These are phyloP conservation scores for Gnetum montanum DNA, from an alignment of 75 land plant genomes.

Conservation along the genomic window DNA sequence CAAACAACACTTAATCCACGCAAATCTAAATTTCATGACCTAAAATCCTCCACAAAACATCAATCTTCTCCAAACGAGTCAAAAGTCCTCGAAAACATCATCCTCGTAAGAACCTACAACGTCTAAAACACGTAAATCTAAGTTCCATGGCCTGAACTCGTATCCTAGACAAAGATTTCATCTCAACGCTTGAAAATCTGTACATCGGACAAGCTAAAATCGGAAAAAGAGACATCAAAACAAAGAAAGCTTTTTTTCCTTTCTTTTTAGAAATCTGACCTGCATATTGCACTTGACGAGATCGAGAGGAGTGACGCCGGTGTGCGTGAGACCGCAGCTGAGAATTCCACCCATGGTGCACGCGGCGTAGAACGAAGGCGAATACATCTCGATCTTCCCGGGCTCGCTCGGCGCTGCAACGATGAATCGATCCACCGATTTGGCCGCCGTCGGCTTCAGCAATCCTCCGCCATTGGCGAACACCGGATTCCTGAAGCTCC, in stretches of 20 bases:
- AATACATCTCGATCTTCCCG: conserved; percentile 49
- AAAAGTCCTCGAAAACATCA: no score
- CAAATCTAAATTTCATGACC: no score
- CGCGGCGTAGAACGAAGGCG: conserved; percentile 72
- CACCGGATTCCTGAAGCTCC: not conserved
- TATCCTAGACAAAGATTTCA: not conserved
- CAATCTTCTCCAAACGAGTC: no score
- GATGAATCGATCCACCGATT: conserved; percentile 9
- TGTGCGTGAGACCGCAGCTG: conserved; percentile 90
- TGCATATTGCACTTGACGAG: conserved; percentile 97
- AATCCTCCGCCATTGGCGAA: not conserved
- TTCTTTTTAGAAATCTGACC: conserved; percentile 25
- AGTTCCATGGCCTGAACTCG: not conserved
- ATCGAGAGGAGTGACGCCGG: conserved; percentile 85
- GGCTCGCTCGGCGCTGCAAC: conserved; percentile 49
- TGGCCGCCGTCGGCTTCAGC: not conserved
- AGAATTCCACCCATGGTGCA: conserved; percentile 79
- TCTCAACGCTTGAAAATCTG: not conserved
- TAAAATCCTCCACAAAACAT: no score
- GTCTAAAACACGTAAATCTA: no score
- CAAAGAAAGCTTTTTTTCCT: no score
- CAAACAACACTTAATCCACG: no score
- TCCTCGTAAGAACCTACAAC: no score
- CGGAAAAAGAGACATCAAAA: not conserved
- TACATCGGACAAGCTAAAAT: no score